Conservation (phyloP, 176 grass and related monocot genomes). For the Tuctoria greenei region DNA sequence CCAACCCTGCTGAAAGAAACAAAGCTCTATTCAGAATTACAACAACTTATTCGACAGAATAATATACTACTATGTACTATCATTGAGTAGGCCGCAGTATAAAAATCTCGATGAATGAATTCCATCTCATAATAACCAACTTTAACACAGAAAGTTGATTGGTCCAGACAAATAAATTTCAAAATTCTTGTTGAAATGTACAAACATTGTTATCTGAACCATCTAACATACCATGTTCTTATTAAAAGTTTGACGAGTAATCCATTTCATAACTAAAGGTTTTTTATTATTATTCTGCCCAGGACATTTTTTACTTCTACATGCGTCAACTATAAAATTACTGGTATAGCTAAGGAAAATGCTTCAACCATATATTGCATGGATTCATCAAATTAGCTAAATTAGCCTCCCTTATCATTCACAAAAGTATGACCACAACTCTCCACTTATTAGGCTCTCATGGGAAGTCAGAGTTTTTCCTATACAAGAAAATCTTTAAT, state of each 20-base stretch:
- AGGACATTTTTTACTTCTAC: neutral
- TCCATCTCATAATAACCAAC: neutral
- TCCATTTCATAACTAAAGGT: neutral
- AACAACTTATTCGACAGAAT: neutral
- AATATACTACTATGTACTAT: neutral
- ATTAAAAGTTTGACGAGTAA: neutral
- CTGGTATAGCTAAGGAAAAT: neutral
- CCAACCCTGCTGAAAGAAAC: constrained; percentile 38
- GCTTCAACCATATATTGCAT: neutral
- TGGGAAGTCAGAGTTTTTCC: neutral
- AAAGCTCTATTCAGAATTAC: constrained; percentile 9
- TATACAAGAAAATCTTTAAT: neutral
- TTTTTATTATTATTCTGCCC: neutral
- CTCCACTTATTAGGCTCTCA: neutral
- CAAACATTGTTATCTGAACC: neutral
- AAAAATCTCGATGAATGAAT: neutral
- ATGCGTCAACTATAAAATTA: neutral
- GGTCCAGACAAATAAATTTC: neutral
- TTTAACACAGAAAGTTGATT: neutral
- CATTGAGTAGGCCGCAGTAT: neutral
- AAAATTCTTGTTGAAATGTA: neutral
- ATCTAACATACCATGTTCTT: neutral
- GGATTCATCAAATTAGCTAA: neutral
- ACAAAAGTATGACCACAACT: neutral
- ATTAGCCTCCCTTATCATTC: neutral